Evolutionary conservation across 2,329 filamentous ascomycete genomes (phyloP).

Genomic region (Corniculantispora saksenae): DNA sequence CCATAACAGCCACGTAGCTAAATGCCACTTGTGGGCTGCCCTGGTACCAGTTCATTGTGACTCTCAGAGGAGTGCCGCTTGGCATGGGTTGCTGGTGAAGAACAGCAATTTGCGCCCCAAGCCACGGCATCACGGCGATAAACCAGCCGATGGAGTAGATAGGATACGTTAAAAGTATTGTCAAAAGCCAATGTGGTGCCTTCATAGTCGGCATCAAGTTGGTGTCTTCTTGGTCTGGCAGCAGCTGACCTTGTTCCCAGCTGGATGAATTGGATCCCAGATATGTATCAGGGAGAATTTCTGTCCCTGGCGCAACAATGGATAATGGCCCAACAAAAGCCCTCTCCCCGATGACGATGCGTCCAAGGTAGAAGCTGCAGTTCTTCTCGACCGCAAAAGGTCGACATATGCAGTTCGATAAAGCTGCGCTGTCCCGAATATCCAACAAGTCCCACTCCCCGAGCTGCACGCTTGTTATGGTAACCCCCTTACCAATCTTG

Average conservation of each 20-base stretch:
- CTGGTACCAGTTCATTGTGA: conserved; percentile 51
- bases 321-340: conserved; percentile 49
- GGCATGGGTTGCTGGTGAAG: too few relatives aligned
- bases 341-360: conserved; percentile 50
- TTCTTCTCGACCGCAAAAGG: conserved; percentile 59
- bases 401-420: conserved; percentile 50
- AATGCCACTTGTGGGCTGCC: conserved; percentile 28
- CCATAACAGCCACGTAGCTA: conserved; percentile 30
- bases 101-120: too few relatives aligned
- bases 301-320: conserved; percentile 52
- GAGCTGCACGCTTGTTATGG: conserved; percentile 44
- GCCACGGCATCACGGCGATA: too few relatives aligned
- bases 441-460: conserved; percentile 61
- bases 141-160: too few relatives aligned
- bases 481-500: conserved; percentile 53
- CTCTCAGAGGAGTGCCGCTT: conserved; percentile 36
- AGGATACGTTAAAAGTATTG: conserved; percentile 39
- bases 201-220: conserved; percentile 24
- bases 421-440: conserved; percentile 49
- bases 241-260: conserved; percentile 52
- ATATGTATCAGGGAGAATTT: conserved; percentile 49
- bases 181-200: conserved; percentile 47
- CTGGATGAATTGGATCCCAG: conserved; percentile 59
- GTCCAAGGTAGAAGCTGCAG: conserved; percentile 57
- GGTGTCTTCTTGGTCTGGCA: conserved; percentile 41